Evolutionary conservation across 306 rosid genomes (phyloP), one percentile per base, ranked within the genome.

Genomic region (Prunus dulcis): DNA sequence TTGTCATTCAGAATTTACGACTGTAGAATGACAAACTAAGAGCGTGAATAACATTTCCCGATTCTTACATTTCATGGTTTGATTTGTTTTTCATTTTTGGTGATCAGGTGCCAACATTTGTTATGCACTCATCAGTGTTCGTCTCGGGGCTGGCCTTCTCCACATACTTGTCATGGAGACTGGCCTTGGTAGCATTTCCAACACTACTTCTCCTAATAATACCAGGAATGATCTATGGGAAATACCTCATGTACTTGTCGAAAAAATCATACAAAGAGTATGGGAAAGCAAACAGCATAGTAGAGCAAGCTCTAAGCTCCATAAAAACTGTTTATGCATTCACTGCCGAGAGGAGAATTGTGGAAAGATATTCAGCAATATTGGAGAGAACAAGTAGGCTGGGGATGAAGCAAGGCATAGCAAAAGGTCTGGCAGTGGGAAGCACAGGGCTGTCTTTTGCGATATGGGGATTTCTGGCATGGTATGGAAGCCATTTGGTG

Each of bases 401-500:
- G 41, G 98, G 98, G 76, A 88, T 95, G 22, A 95, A 82, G 61
- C 97, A 95, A 86, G 98, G 97, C 30, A 80, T 92, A 23, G 96
- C 98, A 1, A 95, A 95, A 78, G 98, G 98, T 17, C 72, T 92
- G 58, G 97, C 97, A 1, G 87, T 95, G 2, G 98, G 98, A 53
- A 90, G 98, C 76, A 89, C 88, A 20, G 98, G 97, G 41, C 62
- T 95, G 1, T 89, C 87, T 12, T 95, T 92, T 75, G 87, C 92
- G 27, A 95, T 92, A 64, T 95, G 98, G 98, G 98, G 88, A 23
- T 87, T 95, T 79, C 91, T 95, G 80, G 95, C 98, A 84, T 95
- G 98, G 98, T 92, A 95, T 74, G 98, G 98, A 30, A 92, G 98
- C 62, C 96, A 69, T 80, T 89, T 95, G 92, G 91, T 90, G 15